Conservation (phyloP, 805 yeast genomes). For the Jamesozyma jinghongensis region DNA sequence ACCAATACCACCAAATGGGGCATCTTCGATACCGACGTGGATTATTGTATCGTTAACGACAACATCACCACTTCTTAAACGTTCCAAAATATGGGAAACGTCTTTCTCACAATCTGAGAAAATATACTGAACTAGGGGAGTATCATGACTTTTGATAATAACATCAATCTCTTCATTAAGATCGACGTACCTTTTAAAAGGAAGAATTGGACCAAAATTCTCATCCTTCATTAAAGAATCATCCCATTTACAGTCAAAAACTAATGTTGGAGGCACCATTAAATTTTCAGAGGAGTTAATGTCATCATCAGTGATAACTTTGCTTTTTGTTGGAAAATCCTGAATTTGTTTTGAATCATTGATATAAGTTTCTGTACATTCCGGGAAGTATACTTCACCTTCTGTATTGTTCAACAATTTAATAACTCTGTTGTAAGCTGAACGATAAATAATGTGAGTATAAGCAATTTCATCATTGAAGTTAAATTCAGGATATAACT, state of each 20-base stretch:
- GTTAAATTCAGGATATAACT: slow-evolving; percentile 37
- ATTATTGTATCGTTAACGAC: slow-evolving; percentile 61
- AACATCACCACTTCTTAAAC: slow-evolving; percentile 64
- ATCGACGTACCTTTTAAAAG: slow-evolving; percentile 48
- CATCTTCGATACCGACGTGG: slow-evolving; percentile 56
- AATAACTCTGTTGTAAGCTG: slow-evolving; percentile 41
- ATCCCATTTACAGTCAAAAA: slow-evolving; percentile 50
- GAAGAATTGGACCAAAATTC: slow-evolving; percentile 79
- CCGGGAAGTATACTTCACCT: slow-evolving; percentile 33
- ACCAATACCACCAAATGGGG: slow-evolving; percentile 93
- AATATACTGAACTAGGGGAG: slow-evolving; percentile 75
- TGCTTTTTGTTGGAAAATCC: not conserved
- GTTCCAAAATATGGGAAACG: slow-evolving; percentile 39
- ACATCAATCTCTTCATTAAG: slow-evolving; percentile 37
- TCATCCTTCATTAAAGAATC: slow-evolving; percentile 72
- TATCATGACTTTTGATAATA: slow-evolving; percentile 45
- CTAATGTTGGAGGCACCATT: slow-evolving; percentile 64
- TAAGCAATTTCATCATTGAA: slow-evolving; percentile 30
- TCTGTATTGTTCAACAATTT: slow-evolving; percentile 38
- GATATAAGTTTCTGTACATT: not conserved
- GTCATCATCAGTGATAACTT: not conserved
- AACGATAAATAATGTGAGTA: slow-evolving; percentile 53
- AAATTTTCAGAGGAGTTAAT: slow-evolving; percentile 25
- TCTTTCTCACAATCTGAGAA: slow-evolving; percentile 44
- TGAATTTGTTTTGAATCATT: too few species aligned